Base-by-base conservation (phyloP, 2,329 filamentous ascomycete genomes). In the Ceratocystis diversiconidia region DNA sequence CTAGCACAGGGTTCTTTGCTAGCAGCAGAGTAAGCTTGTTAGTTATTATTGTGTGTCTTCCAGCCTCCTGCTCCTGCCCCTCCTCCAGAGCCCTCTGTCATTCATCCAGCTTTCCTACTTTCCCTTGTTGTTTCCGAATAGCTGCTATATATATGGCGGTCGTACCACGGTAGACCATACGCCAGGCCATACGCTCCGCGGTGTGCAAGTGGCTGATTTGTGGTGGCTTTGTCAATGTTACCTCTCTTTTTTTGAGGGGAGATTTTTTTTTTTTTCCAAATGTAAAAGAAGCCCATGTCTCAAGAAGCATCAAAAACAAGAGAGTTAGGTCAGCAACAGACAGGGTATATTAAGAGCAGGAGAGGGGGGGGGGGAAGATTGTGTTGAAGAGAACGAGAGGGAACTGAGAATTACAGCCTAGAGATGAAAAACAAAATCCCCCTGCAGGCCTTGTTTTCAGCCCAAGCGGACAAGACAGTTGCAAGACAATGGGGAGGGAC, bases 381-480 rank as follows among this genome's bases (percentile, higher is more conserved):
- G 36, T 12, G 36, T 36, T 12, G 10, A 25, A 52, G 19, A 12
- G 12, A n/a, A n/a, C 46, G n/a, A 10, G 52, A n/a, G 52, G n/a
- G 32, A 30, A 7, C 52, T n/a, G 19, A 59, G 22, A 59, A 25
- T 30, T 30, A 59, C 52, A 17, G 48, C 48, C 48, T 52, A 12
- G 28, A 59, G 15, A 32, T 17, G 12, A 59, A 59, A 50, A 59
- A 59, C 52, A 59, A 32, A 59, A 30, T 36, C 52, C 52, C 52
- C 52, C 52, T 32, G 17, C 52, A 17, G 15, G 19, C 22, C 10
- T 25, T 32, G 17, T 59, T 59, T 59, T 59, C 52, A 59, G 52
- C 52, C 52, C 52, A 59, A 32, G 28, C 12, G 52, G 52, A 59
- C 52, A 36, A 59, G 52, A 59, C 52, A 59, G 52, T 59, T 59